A percentile compares a stretch with the other conserved stretches of the same genome.
phyloP scores from a whole-genome alignment of 768 basidiomycete species.

The Phylloporus sp. region DNA sequence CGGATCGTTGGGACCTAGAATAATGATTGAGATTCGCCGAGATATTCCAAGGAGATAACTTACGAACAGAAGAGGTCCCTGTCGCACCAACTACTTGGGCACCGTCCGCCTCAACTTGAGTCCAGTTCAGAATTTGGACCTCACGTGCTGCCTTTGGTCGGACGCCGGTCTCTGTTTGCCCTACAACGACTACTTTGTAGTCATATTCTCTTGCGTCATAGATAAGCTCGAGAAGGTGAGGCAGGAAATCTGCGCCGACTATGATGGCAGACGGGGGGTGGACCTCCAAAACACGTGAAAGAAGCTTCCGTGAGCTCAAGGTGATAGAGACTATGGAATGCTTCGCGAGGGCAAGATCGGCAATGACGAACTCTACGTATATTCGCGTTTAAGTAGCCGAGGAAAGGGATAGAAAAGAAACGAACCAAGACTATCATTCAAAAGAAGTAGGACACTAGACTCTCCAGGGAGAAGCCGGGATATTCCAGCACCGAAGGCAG shows the following conservation, averaged over 20 bases:
- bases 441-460: conserved; percentile 66
- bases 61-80: conserved; percentile 49
- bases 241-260: conserved; percentile 60
- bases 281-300: conserved; percentile 58
- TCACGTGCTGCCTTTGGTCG: conserved; percentile 46
- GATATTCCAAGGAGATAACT: conserved; percentile 21
- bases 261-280: conserved; percentile 73
- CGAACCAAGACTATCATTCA: conserved; percentile 76
- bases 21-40: conserved; percentile 1
- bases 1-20: conserved; percentile 43
- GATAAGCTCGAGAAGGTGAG: conserved; percentile 64
- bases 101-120: conserved; percentile 67
- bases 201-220: conserved; percentile 53
- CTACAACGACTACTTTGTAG: conserved; percentile 66
- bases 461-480: conserved; percentile 49
- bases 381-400: background rate
- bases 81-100: conserved; percentile 41
- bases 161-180: conserved; percentile 47
- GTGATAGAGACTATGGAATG: conserved; percentile 67
- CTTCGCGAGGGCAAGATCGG: conserved; percentile 72
- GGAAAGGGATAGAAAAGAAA: background rate
- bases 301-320: conserved; percentile 51
- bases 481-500: conserved; percentile 70
- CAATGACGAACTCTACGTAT: conserved; percentile 64
- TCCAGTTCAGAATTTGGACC: conserved; percentile 58